Base-by-base conservation (phyloP, 164 flowering plant species). In the grape (Vitis vinifera) region DNA sequence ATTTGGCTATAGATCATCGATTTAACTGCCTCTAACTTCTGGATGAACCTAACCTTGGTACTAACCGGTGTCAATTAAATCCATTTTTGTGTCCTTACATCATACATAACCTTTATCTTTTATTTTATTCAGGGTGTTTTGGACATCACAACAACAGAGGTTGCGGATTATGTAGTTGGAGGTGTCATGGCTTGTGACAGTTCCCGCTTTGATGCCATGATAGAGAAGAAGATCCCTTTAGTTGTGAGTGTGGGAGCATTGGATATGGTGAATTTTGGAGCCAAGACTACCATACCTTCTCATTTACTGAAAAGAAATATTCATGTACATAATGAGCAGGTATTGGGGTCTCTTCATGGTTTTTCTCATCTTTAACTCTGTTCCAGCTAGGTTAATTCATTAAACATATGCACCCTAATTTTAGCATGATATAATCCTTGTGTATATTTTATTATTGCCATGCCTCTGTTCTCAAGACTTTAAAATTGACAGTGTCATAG, bases 181-280 rank as follows among this genome's bases (percentile, higher is more conserved):
- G 99, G 99, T 82, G 91, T 90, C 65, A 91, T 95, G 98, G 89
- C 98, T 50, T 95, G 99, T 82, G 94, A 93, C 63, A 83, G 78
- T 78, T 83, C 94, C 50, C 95, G 98, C 59, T 89, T 95, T 78
- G 99, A 91, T 85, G 89, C 91, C 51, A 79, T 86, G 16, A 65
- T 89, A 77, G 97, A 91, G 80, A 87, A 86, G 81, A 76, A 83
- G 68, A 79, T 93, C 31, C 99, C 99, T 17, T 66, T 88, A 30
- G 97, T 95, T 23, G 65, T 95, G 44, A 93, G 99, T 75, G 80
- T 91, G 12, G 99, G 98, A 62, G 96, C 99, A 48, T 81, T 95
- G 76, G 98, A 93, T 75, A 93, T 95, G 97, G 97, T 92, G 75
- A 95, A 91, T 66, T 95, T 95, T 83, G 97, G 97, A 73, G 72